Evolutionary conservation across 2,329 filamentous ascomycete genomes (phyloP), one percentile per base, ranked within the genome.

Genomic region (Fusarium globosum): DNA sequence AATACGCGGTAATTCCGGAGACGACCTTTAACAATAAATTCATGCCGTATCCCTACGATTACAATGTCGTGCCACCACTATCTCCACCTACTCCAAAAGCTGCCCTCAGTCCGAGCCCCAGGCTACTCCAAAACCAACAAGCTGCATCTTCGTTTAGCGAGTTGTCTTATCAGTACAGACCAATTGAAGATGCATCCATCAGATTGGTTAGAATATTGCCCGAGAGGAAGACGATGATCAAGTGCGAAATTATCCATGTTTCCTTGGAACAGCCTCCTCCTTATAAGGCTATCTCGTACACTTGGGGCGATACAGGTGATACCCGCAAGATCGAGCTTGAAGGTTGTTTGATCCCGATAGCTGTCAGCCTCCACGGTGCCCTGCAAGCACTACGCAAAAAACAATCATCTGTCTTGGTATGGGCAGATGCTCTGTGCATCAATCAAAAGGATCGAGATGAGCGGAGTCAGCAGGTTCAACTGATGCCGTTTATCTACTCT

Each of bases 401-500:
- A 13, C 36, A 43, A 18, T 23, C 49, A 7, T 65, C 65, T 6
- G 55, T 66, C 0, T 9, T 72, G 6, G 59, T 72, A 6, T 72
- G 70, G 70, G 59, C 58, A 14, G 70, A 73, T 59, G 69, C 56
- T 5, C 14, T 72, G 2, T 72, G 64, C 7, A 73, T 72, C 2
- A 42, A 72, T 3, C 65, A 73, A 2, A 56, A 56, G 16, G 45
- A 59, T 1, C 46, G 30, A 0, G 51, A 66, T 3, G 70, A 72
- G 16, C 21, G 55, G 14, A 59, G 45, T 5, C 55, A 70, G 7
- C 69, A 72, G 6, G 60, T 72, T 30, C 69, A 73, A 2, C 64
- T 72, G 1, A 65, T 72, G 56, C 51, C 65, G 2, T 39, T 28
- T 9, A 70, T 72, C 10, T 72, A 73, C 38, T 61, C 65, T 2